phyloP scores from a whole-genome alignment of 768 basidiomycete species.

The Termitomyces sp. region DNA sequence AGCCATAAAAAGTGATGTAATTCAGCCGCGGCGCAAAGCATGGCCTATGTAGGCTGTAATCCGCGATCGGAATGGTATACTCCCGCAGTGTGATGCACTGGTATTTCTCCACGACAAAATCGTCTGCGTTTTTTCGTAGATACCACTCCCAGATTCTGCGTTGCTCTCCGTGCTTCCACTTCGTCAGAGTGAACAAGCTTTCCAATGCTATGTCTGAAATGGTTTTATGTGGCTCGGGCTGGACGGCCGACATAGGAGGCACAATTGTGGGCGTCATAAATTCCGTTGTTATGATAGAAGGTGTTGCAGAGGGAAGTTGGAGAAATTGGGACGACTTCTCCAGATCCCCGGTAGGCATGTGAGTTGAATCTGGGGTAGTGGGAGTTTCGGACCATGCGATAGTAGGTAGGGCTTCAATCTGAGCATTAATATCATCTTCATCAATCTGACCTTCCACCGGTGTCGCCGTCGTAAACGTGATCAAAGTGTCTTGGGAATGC shows the following conservation, averaged over 20 bases:
- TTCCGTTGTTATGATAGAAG: slow-evolving; percentile 16
- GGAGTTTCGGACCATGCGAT: slow-evolving; percentile 29
- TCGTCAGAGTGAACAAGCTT: slow-evolving; percentile 62
- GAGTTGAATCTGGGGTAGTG: slow-evolving; percentile 21
- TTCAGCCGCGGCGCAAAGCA: slow-evolving; percentile 73
- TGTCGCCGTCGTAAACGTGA: slow-evolving; percentile 25
- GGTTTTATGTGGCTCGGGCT: slow-evolving; percentile 49
- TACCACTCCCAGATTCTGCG: slow-evolving; percentile 96
- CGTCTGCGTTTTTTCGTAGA: slow-evolving; percentile 75
- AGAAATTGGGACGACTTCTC: slow-evolving; percentile 29
- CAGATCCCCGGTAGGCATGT: slow-evolving; percentile 22
- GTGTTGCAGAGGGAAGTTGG: slow-evolving; percentile 12
- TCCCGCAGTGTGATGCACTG: slow-evolving; percentile 82
- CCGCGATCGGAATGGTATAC: slow-evolving; percentile 71
- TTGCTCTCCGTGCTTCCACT: slow-evolving; percentile 83
- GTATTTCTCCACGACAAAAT: slow-evolving; percentile 89
- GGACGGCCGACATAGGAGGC: slow-evolving; percentile 18
- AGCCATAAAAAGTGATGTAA: slow-evolving; percentile 85
- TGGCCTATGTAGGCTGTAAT: slow-evolving; percentile 60
- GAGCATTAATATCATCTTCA: slow-evolving; percentile 55
- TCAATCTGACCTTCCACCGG: slow-evolving; percentile 20
- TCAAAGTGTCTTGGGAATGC: slow-evolving; percentile 34
- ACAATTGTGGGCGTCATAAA: slow-evolving; percentile 9
- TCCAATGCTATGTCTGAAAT: slow-evolving; percentile 67
- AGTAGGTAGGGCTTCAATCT: slow-evolving; percentile 53